Conservation (phyloP, 2,329 filamentous ascomycete genomes). For the Exutisphaerella laricina region DNA sequence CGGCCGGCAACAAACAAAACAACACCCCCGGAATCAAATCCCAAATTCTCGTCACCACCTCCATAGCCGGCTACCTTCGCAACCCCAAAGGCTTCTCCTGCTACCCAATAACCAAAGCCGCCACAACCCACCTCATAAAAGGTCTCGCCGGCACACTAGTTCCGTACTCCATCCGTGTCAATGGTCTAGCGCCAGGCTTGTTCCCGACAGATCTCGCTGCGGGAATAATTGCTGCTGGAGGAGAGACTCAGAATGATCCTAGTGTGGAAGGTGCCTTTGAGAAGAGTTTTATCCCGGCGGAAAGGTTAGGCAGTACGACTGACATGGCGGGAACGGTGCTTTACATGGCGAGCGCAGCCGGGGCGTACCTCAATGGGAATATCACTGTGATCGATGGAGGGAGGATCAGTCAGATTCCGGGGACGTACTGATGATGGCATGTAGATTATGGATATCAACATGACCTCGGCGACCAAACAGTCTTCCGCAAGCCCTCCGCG, state of each 20-base stretch:
- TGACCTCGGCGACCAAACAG: no score
- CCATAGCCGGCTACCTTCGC: slow-evolving; percentile 43
- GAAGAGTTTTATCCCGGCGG: slow-evolving; percentile 49
- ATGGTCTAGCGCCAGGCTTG: slow-evolving; percentile 50
- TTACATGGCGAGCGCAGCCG: slow-evolving; percentile 59
- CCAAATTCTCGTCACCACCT: slow-evolving; percentile 46
- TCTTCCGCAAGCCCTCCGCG: no score
- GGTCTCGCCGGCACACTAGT: slow-evolving; percentile 40
- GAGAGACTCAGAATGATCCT: slow-evolving; percentile 26
- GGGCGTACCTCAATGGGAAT: slow-evolving; percentile 61
- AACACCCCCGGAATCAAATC: slow-evolving; percentile 28
- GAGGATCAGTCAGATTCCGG: slow-evolving; percentile 14
- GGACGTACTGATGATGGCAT: slow-evolving; percentile 18
- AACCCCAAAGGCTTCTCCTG: slow-evolving; percentile 33
- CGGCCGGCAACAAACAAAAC: slow-evolving; percentile 37
- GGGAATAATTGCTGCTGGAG: slow-evolving; percentile 36
- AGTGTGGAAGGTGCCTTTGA: slow-evolving; percentile 38
- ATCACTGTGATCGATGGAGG: slow-evolving; percentile 60
- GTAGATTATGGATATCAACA: no score
- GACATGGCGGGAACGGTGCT: slow-evolving; percentile 62
- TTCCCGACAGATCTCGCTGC: slow-evolving; percentile 60
- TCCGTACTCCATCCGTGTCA: slow-evolving; percentile 44
- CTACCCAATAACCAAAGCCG: slow-evolving; percentile 46
- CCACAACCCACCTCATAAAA: slow-evolving; percentile 46
- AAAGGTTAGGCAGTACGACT: slow-evolving; percentile 50